Percentiles rank a stretch among this genome's conserved stretches.
Conservation (phyloP, 2,329 filamentous ascomycete genomes). For the Aureobasidium subglaciale region DNA sequence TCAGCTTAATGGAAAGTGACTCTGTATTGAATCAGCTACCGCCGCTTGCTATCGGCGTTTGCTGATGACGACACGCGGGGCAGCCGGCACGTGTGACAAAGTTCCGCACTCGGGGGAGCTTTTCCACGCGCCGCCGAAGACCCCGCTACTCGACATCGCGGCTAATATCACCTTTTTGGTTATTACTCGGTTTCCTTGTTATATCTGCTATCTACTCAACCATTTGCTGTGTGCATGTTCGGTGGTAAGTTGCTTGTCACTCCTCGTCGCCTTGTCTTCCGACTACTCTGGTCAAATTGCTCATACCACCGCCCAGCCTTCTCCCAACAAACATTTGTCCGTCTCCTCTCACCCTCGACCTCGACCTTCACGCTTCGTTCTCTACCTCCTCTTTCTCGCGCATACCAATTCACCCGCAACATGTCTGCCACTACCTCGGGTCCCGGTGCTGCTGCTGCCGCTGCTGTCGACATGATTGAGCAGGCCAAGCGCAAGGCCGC, state of each 20-base stretch:
- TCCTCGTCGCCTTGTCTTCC: neutral
- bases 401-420: neutral
- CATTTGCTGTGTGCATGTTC: conserved; percentile 7
- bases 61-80: neutral
- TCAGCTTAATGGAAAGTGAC: no score
- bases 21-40: neutral
- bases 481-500: conserved; percentile 69
- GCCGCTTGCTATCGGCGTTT: neutral
- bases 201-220: neutral
- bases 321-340: conserved; percentile 6
- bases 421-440: neutral
- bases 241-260: neutral
- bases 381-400: neutral
- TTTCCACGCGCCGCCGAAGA: neutral
- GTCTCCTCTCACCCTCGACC: neutral
- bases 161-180: conserved; percentile 2
- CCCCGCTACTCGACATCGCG: conserved; percentile 2
- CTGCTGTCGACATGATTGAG: conserved; percentile 44
- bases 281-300: neutral
- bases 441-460: neutral
- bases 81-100: no score
- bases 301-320: conserved; percentile 1
- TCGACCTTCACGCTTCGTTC: neutral
- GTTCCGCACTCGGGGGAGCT: no score
- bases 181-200: no score